phyloP scores from a whole-genome alignment of 2,329 filamentous ascomycete species.

The Cordyceps javanica region DNA sequence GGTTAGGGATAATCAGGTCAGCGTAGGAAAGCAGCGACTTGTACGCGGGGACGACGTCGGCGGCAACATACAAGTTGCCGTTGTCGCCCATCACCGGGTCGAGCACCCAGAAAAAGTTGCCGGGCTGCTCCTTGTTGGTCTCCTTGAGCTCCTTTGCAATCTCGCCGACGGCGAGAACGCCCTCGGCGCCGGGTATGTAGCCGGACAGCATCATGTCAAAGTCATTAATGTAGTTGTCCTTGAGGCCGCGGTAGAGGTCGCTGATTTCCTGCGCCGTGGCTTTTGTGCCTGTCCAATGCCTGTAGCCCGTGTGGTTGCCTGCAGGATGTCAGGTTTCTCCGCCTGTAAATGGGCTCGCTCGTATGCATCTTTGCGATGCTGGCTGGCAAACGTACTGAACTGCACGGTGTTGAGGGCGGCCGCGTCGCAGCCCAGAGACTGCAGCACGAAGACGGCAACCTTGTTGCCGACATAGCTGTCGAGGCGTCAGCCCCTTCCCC shows the following conservation, averaged over 20 bases:
- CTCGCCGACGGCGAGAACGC: constrained; percentile 74
- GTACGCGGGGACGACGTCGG: constrained; percentile 88
- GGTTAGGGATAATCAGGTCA: constrained; percentile 90
- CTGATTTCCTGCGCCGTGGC: constrained; percentile 76
- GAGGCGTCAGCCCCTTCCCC: not conserved
- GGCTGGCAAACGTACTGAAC: constrained; percentile 60
- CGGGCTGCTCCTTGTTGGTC: constrained; percentile 55
- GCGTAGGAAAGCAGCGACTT: constrained; percentile 72
- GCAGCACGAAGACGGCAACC: constrained; percentile 91
- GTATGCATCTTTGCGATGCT: not conserved
- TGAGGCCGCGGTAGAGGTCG: constrained; percentile 78
- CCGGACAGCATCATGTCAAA: constrained; percentile 95
- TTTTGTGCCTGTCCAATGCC: constrained; percentile 78
- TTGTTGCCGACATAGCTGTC: constrained; percentile 92
- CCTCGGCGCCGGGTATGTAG: constrained; percentile 83
- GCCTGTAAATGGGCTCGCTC: too few relatives aligned
- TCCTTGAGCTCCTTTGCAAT: constrained; percentile 77
- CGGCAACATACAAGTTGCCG: constrained; percentile 81
- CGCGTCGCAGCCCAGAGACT: constrained; percentile 88
- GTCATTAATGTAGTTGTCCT: constrained; percentile 75
- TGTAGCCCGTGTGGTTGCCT: constrained; percentile 96
- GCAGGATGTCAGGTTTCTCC: too few relatives aligned
- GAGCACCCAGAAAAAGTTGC: constrained; percentile 91
- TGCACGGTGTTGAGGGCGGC: constrained; percentile 93
- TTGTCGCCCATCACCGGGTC: constrained; percentile 99